Conservation (phyloP, 2,329 filamentous ascomycete species). For the Coleophoma crateriformis region DNA sequence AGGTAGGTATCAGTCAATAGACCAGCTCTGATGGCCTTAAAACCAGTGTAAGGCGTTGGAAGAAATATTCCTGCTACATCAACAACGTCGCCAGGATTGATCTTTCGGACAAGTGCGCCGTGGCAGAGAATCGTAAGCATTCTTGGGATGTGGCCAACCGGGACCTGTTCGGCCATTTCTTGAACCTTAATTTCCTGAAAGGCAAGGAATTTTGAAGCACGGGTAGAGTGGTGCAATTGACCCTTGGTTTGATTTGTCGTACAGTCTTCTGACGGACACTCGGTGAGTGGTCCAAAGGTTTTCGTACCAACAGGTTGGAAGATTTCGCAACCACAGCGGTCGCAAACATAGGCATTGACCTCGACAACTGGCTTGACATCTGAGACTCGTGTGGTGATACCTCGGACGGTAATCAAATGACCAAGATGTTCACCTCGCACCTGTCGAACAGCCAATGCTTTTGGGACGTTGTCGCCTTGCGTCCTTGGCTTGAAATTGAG, state of each 20-base stretch:
- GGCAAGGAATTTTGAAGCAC: slow-evolving; percentile 92
- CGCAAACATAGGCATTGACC: slow-evolving; percentile 96
- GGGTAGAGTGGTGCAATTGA: slow-evolving; percentile 88
- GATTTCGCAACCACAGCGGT: slow-evolving; percentile 92
- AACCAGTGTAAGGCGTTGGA: slow-evolving; percentile 97
- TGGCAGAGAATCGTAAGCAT: slow-evolving; percentile 87
- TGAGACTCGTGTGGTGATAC: slow-evolving; percentile 90
- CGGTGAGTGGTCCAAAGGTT: slow-evolving; percentile 79
- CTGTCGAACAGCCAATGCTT: slow-evolving; percentile 81
- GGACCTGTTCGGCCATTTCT: slow-evolving; percentile 98
- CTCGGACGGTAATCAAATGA: slow-evolving; percentile 86
- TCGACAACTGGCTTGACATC: slow-evolving; percentile 98
- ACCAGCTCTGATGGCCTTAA: slow-evolving; percentile 92
- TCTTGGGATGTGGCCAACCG: slow-evolving; percentile 93
- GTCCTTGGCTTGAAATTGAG: slow-evolving; percentile 92
- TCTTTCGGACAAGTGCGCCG: slow-evolving; percentile 75
- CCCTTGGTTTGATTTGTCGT: slow-evolving; percentile 86
- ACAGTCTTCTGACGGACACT: slow-evolving; percentile 89
- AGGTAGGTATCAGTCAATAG: slow-evolving; percentile 96
- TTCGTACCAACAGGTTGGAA: slow-evolving; percentile 93
- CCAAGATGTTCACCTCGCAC: slow-evolving; percentile 91
- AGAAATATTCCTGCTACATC: slow-evolving; percentile 95
- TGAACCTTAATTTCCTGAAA: slow-evolving; percentile 99
- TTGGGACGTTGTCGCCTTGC: slow-evolving; percentile 57
- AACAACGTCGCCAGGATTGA: slow-evolving; percentile 91